Base-by-base conservation (phyloP, 257 asterid genomes). In the Fraxinus pennsylvanica region DNA sequence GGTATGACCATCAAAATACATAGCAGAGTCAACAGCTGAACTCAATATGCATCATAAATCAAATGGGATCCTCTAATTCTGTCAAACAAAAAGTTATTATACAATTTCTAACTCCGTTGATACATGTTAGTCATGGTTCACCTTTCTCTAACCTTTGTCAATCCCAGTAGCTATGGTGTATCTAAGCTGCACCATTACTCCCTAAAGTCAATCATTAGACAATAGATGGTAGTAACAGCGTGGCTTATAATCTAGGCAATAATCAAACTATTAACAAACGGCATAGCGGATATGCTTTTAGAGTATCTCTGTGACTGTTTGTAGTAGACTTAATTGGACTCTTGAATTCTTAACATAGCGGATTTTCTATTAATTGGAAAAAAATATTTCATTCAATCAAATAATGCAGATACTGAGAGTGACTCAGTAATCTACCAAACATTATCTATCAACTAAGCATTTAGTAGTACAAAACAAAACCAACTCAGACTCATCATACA, bases 1-100 rank as follows among this genome's bases (percentile, higher is more conserved):
- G 38, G 61, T 71, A 41, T 52, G 63, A 69, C 74, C 79, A 69
- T 27, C 22, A 27, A 9, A 29, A 72, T 63, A 33, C 30, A 30
- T 57, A 47, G 74, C 36, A 29, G 52, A 19, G 59, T 52, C 70
- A 45, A 70, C 50, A 36, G 59, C 47, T 54, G 47, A 29, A 52
- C n/a, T 50, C 75, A 13, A 47, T 32, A 32, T 13, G 57, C n/a
- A 47, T 47, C 57, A 47, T 47, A 47, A 47, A 45, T 45, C 17
- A 45, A 45, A 45, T 45, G 54, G 4, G 54, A 45, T 12, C 54
- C 54, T 45, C 19, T 1, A 12, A 13, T 45, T 47, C n/a, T 14
- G 1, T 3, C 57, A 47, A 47, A 47, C 57, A 47, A 47, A 47
- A 47, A 13, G 57, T 47, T 47, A 43, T 43, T 47, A 47, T 13